Conservation (phyloP, 305 asterid genomes). For the Andrographis paniculata region DNA sequence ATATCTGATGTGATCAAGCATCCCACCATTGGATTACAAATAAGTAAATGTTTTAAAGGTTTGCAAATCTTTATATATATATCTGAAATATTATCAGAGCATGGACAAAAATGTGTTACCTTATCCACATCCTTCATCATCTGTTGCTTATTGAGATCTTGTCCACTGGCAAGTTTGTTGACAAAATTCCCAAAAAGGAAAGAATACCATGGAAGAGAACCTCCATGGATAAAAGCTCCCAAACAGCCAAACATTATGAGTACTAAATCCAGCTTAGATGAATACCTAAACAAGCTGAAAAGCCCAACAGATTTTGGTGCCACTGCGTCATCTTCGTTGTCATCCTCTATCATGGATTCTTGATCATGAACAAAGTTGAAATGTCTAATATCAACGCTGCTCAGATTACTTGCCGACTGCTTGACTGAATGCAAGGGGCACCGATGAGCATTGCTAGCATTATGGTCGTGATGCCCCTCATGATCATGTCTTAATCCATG, state of each 20-base stretch:
- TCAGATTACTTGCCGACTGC: slow-evolving; percentile 22
- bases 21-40: background rate
- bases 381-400: slow-evolving; percentile 14
- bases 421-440: slow-evolving; percentile 9
- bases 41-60: too few species aligned
- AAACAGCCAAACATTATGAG: slow-evolving; percentile 61
- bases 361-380: slow-evolving; percentile 15
- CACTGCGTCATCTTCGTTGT: slow-evolving; percentile 36
- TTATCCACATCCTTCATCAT: slow-evolving; percentile 66
- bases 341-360: slow-evolving; percentile 28
- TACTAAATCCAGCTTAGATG: slow-evolving; percentile 51
- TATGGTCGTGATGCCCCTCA: too few species aligned
- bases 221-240: slow-evolving; percentile 84
- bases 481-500: slow-evolving; percentile 8
- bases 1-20: slow-evolving; percentile 34
- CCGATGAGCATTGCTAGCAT: slow-evolving; percentile 11
- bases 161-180: slow-evolving; percentile 42
- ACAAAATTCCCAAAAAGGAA: slow-evolving; percentile 62
- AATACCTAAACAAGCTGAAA: slow-evolving; percentile 59
- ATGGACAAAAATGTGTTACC: too few species aligned
- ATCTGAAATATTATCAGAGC: too few species aligned
- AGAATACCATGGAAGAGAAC: slow-evolving; percentile 90
- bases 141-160: slow-evolving; percentile 26
- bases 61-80: too few species aligned
- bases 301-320: slow-evolving; percentile 42